Conservation (phyloP, 805 yeast genomes). For the Cyberlindnera nakhonratchasimensis region DNA sequence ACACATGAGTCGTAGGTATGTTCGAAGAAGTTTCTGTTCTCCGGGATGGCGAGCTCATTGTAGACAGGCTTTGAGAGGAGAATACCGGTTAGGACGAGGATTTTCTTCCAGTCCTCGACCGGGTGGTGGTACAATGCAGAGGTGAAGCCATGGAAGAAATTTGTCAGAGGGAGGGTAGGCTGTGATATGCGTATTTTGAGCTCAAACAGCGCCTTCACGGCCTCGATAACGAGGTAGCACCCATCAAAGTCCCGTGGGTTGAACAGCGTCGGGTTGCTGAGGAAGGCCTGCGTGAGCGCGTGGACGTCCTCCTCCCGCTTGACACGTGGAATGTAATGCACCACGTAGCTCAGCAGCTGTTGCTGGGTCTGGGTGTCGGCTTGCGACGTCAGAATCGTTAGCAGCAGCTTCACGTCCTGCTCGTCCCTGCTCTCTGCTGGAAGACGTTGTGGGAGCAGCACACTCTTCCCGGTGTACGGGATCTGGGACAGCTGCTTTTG, state of each 20-base stretch:
- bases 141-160: constrained; percentile 35
- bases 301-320: constrained; percentile 42
- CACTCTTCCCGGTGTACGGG: constrained; percentile 29
- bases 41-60: constrained; percentile 33
- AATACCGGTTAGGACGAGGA: constrained; percentile 42
- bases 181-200: constrained; percentile 41
- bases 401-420: constrained; percentile 29
- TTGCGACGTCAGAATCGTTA: constrained; percentile 15
- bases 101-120: constrained; percentile 39
- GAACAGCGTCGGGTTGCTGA: constrained; percentile 36
- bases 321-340: constrained; percentile 43
- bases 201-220: constrained; percentile 42
- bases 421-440: constrained; percentile 27
- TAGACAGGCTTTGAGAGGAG: constrained; percentile 32
- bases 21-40: constrained; percentile 33
- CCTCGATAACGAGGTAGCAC: constrained; percentile 43
- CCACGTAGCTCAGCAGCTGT: constrained; percentile 36
- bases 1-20: constrained; percentile 33
- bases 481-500: constrained; percentile 20
- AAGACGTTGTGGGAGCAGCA: constrained; percentile 30
- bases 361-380: constrained; percentile 5
- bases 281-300: constrained; percentile 37
- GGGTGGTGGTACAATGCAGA: constrained; percentile 34
- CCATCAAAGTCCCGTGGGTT: constrained; percentile 18
- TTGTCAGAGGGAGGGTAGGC: constrained; percentile 40